Evolutionary conservation across 2,329 filamentous ascomycete species (phyloP).

Genomic region (Trichophyton mentagrophytes): DNA sequence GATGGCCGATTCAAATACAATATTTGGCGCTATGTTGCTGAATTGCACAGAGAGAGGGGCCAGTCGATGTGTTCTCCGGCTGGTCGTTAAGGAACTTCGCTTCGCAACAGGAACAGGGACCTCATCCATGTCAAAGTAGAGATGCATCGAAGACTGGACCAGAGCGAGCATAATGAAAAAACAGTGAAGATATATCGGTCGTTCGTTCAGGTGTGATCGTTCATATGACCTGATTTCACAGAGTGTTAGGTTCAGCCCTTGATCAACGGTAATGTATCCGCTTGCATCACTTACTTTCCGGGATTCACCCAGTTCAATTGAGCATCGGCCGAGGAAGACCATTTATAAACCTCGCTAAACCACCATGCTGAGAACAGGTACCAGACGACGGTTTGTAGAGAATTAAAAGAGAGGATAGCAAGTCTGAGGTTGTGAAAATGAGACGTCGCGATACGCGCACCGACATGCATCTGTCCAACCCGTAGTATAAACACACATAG

Average conservation of each 20-base stretch:
- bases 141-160: slow-evolving; percentile 56
- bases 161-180: slow-evolving; percentile 57
- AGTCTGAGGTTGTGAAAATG: slow-evolving; percentile 51
- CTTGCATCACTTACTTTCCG: slow-evolving; percentile 42
- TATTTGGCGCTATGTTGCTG: slow-evolving; percentile 20
- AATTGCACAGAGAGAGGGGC: slow-evolving; percentile 29
- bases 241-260: not conserved
- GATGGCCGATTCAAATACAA: slow-evolving; percentile 23
- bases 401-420: slow-evolving; percentile 46
- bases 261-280: not conserved
- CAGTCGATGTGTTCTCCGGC: slow-evolving; percentile 27
- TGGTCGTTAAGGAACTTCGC: slow-evolving; percentile 20
- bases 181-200: slow-evolving; percentile 64
- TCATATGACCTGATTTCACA: slow-evolving; percentile 40
- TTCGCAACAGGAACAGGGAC: slow-evolving; percentile 42
- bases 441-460: slow-evolving; percentile 57
- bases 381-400: slow-evolving; percentile 58
- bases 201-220: slow-evolving; percentile 69
- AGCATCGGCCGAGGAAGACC: slow-evolving; percentile 47
- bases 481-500: slow-evolving; percentile 73
- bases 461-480: slow-evolving; percentile 69
- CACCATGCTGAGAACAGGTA: slow-evolving; percentile 66
- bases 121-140: slow-evolving; percentile 61
- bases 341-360: slow-evolving; percentile 71
- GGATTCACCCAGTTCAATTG: slow-evolving; percentile 63